These are phyloP conservation scores for Amaranthus cruentus DNA, from an alignment of 148 eudicot species.

Conservation along the genomic window DNA sequence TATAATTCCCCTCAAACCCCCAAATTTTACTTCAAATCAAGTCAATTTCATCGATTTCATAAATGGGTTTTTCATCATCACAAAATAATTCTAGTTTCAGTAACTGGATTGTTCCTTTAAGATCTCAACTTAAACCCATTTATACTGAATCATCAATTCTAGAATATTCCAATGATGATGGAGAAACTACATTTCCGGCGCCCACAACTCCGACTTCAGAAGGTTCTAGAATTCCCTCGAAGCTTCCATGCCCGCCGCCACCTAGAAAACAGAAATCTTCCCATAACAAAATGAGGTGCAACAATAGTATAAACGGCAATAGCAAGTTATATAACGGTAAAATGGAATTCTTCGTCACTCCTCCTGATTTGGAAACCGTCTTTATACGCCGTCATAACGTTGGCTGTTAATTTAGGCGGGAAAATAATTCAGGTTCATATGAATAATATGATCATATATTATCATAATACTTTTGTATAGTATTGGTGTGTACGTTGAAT, in stretches of 20 bases:
- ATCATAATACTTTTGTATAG: no score
- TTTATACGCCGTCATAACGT: conserved; percentile 26
- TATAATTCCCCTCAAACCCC: background rate
- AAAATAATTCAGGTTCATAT: background rate
- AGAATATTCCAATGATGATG: no score
- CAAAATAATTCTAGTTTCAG: conserved; percentile 1
- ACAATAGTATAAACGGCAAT: background rate
- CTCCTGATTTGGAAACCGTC: conserved; percentile 32
- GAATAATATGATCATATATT: no score
- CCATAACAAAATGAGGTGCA: background rate
- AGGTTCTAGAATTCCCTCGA: conserved; percentile 26
- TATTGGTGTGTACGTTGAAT: no score
- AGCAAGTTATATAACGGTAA: conserved; percentile 5
- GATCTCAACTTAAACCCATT: conserved; percentile 20
- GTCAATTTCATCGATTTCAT: no score
- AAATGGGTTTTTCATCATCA: conserved; percentile 16
- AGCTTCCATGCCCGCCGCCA: conserved; percentile 26
- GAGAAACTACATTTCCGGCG: background rate
- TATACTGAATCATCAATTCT: background rate
- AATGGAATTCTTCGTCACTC: conserved; percentile 28
- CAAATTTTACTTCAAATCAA: background rate
- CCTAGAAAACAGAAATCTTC: conserved; percentile 22
- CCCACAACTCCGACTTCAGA: conserved; percentile 28
- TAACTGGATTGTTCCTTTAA: conserved; percentile 1
- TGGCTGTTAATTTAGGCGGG: conserved; percentile 9